phyloP scores from a whole-genome alignment of 2,329 filamentous ascomycete genomes.

The Claviceps digitariae region DNA sequence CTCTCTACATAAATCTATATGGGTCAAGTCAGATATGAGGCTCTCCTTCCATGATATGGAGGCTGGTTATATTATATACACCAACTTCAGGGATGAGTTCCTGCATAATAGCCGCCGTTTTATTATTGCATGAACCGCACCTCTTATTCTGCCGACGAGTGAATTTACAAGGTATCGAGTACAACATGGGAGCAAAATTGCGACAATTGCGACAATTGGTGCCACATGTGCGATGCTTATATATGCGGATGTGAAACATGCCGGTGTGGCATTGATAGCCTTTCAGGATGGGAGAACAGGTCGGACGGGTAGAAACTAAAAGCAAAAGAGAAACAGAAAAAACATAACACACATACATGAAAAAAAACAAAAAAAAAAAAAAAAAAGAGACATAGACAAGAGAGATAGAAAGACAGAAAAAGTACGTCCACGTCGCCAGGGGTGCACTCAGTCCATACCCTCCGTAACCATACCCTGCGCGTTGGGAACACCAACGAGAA shows the following conservation, averaged over 20 bases:
- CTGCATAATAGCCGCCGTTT: background rate
- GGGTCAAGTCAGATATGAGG: background rate
- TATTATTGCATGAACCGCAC: background rate
- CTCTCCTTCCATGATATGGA: background rate
- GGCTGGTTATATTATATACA: background rate
- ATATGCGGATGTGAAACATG: too few species aligned
- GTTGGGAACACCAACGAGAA: constrained; percentile 45
- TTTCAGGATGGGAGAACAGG: too few species aligned
- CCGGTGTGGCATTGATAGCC: too few species aligned
- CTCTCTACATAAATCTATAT: background rate
- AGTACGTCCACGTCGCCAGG: background rate
- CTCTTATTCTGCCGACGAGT: background rate
- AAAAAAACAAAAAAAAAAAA: too few species aligned
- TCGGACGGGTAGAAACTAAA: too few species aligned
- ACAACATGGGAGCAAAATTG: too few species aligned
- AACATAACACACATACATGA: too few species aligned
- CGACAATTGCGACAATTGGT: too few species aligned
- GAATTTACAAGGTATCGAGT: too few species aligned
- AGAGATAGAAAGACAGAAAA: background rate
- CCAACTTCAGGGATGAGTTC: background rate
- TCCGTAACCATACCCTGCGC: constrained; percentile 47
- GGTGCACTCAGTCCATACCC: constrained; percentile 16
- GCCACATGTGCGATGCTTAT: too few species aligned
- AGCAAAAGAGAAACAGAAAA: too few species aligned
- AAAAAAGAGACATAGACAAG: too few species aligned